Evolutionary conservation across 495 filamentous ascomycete species (phyloP).

Genomic region (Hyaloscypha bicolor): DNA sequence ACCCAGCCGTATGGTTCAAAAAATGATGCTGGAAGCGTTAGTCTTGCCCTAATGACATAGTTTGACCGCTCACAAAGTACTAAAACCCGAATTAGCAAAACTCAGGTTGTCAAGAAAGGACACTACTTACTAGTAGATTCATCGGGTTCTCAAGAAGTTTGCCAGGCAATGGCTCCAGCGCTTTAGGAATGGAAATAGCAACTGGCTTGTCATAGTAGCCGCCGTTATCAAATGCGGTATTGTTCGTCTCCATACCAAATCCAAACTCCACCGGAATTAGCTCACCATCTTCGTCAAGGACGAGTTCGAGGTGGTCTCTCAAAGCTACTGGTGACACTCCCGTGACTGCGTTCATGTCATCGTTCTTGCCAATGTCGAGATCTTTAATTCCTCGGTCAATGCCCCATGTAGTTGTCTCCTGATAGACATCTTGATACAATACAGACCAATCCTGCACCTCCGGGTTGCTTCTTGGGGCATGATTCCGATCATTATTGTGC

Average conservation of each 20-base stretch:
- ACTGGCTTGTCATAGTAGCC: constrained; percentile 67
- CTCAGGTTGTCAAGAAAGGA: constrained; percentile 42
- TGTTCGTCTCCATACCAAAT: constrained; percentile 41
- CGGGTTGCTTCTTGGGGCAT: constrained; percentile 13
- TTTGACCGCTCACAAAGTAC: constrained; percentile 42
- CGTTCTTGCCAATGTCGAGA: constrained; percentile 66
- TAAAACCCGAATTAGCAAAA: constrained; percentile 26
- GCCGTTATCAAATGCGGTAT: constrained; percentile 50
- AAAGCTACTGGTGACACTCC: constrained; percentile 43
- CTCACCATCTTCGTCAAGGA: constrained; percentile 18
- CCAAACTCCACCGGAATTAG: constrained; percentile 41
- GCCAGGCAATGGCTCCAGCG: constrained; percentile 60
- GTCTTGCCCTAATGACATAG: background rate
- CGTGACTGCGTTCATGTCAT: constrained; percentile 58
- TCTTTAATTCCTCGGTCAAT: constrained; percentile 71
- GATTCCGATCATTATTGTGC: constrained; percentile 8
- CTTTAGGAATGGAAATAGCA: constrained; percentile 64
- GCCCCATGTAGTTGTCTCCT: constrained; percentile 56
- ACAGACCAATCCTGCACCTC: constrained; percentile 30
- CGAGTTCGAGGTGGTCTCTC: constrained; percentile 33
- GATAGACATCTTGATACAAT: constrained; percentile 33
- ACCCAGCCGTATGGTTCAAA: constrained; percentile 72
- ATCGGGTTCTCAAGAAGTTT: constrained; percentile 68
- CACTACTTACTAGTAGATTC: constrained; percentile 61
- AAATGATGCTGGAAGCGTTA: constrained; percentile 64